Conservation (phyloP, 2,329 filamentous ascomycete genomes). For the Cyphellophora attinorum region DNA sequence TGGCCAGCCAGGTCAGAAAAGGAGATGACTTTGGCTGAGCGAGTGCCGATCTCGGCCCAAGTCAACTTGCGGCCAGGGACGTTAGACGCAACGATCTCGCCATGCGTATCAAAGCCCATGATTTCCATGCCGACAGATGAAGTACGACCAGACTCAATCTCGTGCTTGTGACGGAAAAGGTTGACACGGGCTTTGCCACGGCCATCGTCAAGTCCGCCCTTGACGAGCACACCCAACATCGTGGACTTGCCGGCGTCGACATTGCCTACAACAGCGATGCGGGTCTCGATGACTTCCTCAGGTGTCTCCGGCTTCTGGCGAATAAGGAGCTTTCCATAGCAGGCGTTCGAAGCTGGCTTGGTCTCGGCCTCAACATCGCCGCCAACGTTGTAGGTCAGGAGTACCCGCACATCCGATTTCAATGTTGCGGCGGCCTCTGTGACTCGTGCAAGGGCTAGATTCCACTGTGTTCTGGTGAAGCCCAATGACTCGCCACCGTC, state of each 20-base stretch:
- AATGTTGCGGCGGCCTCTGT: constrained; percentile 53
- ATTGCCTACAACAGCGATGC: constrained; percentile 95
- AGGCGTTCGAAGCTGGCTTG: constrained; percentile 57
- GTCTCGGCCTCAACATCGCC: constrained; percentile 63
- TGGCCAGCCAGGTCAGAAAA: constrained; percentile 95
- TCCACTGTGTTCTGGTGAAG: constrained; percentile 66
- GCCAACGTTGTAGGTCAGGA: constrained; percentile 86
- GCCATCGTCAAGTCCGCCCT: constrained; percentile 89
- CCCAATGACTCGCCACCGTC: constrained; percentile 79
- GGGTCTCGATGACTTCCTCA: constrained; percentile 87
- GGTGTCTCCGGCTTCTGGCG: constrained; percentile 62
- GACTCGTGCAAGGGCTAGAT: constrained; percentile 58
- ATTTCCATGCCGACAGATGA: constrained; percentile 99
- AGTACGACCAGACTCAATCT: constrained; percentile 89
- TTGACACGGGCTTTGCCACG: constrained; percentile 89
- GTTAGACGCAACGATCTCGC: constrained; percentile 71
- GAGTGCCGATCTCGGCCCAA: constrained; percentile 95
- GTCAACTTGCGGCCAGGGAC: constrained; percentile 78
- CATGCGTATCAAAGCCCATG: constrained; percentile 86
- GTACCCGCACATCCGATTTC: constrained; percentile 66
- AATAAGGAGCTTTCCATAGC: constrained; percentile 78
- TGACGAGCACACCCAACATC: constrained; percentile 88
- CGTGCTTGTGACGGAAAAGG: constrained; percentile 94
- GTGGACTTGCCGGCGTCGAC: constrained; percentile 97
- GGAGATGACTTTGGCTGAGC: constrained; percentile 89